Conservation (phyloP, 2,329 filamentous ascomycete genomes). For the Lomentospora prolificans region DNA sequence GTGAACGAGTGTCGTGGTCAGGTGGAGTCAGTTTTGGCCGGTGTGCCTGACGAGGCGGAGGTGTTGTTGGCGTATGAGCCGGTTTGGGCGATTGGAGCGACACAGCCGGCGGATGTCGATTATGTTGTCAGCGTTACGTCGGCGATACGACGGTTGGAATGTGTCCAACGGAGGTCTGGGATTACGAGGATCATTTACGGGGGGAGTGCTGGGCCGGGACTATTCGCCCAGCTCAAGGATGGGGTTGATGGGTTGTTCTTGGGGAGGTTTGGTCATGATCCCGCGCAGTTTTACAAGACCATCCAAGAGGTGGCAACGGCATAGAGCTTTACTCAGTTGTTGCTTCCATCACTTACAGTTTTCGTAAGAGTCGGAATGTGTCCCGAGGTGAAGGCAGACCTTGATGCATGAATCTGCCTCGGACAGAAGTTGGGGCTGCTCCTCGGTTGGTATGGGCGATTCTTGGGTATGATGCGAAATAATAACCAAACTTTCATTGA, state of each 20-base stretch:
- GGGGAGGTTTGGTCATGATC: slow-evolving; percentile 72
- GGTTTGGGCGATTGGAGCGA: slow-evolving; percentile 78
- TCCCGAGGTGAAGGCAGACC: too few relatives aligned
- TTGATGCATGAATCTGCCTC: too few relatives aligned
- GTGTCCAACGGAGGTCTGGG: slow-evolving; percentile 41
- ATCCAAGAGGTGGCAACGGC: slow-evolving; percentile 56
- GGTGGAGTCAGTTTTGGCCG: slow-evolving; percentile 51
- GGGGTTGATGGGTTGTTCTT: slow-evolving; percentile 74
- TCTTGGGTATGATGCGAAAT: too few relatives aligned
- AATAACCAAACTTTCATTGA: too few relatives aligned
- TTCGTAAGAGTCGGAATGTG: too few relatives aligned
- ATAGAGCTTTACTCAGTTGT: not conserved
- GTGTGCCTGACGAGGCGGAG: slow-evolving; percentile 51
- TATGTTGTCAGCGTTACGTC: slow-evolving; percentile 64
- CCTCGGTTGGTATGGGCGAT: too few relatives aligned
- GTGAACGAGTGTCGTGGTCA: slow-evolving; percentile 58
- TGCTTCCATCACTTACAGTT: too few relatives aligned
- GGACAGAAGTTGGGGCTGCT: too few relatives aligned
- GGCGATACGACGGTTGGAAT: slow-evolving; percentile 46
- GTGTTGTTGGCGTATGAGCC: slow-evolving; percentile 79
- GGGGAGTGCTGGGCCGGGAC: slow-evolving; percentile 70
- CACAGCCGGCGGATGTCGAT: slow-evolving; percentile 58
- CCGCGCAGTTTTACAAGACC: slow-evolving; percentile 60
- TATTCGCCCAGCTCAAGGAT: slow-evolving; percentile 57
- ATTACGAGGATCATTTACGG: slow-evolving; percentile 67